Conservation (phyloP, 2,329 filamentous ascomycete species). For the Colletotrichum sp. region DNA sequence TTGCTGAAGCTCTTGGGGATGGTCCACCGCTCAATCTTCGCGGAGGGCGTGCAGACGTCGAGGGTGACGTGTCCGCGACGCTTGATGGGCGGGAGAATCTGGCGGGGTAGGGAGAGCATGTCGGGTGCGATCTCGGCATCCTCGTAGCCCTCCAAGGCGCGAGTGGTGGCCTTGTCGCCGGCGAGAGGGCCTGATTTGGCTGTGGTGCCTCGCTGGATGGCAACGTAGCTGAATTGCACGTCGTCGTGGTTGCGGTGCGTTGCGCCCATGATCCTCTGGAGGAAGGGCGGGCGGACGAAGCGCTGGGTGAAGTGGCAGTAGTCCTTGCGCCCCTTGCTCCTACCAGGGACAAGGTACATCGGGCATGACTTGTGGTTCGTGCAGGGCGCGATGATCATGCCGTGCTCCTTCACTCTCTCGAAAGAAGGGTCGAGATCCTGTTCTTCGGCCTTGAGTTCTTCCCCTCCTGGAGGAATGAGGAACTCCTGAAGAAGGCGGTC, state of each 20-base stretch:
- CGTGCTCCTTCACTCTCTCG: slow-evolving; percentile 56
- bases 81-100: slow-evolving; percentile 84
- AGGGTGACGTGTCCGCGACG: slow-evolving; percentile 86
- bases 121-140: slow-evolving; percentile 47
- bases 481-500: slow-evolving; percentile 78
- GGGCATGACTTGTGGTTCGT: slow-evolving; percentile 90
- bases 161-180: slow-evolving; percentile 62
- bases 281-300: slow-evolving; percentile 82
- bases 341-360: slow-evolving; percentile 79
- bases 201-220: slow-evolving; percentile 75
- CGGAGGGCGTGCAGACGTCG: slow-evolving; percentile 88
- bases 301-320: slow-evolving; percentile 92
- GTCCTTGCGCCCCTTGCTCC: slow-evolving; percentile 79
- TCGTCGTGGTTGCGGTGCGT: slow-evolving; percentile 84
- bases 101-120: slow-evolving; percentile 76
- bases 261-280: slow-evolving; percentile 77
- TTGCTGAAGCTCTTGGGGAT: slow-evolving; percentile 82
- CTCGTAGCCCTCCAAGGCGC: slow-evolving; percentile 78
- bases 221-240: slow-evolving; percentile 87
- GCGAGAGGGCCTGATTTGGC: slow-evolving; percentile 39
- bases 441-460: slow-evolving; percentile 43
- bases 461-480: slow-evolving; percentile 64
- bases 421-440: slow-evolving; percentile 41
- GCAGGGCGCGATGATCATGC: slow-evolving; percentile 76
- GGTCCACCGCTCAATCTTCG: slow-evolving; percentile 90